Percentiles rank a stretch among this genome's conserved stretches.
These are phyloP conservation scores for Cyberlindnera maclurae DNA, from an alignment of 805 yeast species.

Conservation along the genomic window DNA sequence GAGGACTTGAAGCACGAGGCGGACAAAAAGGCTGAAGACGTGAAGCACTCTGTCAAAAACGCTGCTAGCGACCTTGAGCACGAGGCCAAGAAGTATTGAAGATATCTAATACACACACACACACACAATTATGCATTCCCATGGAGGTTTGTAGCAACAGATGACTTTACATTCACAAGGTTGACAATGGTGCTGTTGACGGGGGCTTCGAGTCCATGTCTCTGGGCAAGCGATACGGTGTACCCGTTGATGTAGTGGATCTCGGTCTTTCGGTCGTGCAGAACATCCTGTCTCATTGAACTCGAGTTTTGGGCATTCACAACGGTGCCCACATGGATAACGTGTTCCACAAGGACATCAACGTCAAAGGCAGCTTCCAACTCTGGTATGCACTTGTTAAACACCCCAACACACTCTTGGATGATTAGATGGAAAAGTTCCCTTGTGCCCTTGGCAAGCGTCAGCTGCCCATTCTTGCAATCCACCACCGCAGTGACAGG, in stretches of 20 bases:
- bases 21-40: constrained; percentile 3
- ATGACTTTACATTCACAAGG: constrained; percentile 28
- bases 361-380: constrained; percentile 22
- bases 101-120: too few species aligned
- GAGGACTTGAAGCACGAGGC: constrained; percentile 3
- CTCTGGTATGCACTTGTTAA: constrained; percentile 26
- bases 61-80: neutral
- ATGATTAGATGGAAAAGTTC: constrained; percentile 28
- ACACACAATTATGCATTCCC: too few species aligned
- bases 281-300: constrained; percentile 49
- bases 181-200: constrained; percentile 28
- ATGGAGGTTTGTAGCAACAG: neutral
- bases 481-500: constrained; percentile 74
- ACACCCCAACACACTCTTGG: constrained; percentile 27
- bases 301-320: constrained; percentile 48
- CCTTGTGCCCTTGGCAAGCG: constrained; percentile 36
- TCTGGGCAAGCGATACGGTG: constrained; percentile 48
- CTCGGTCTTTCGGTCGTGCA: constrained; percentile 55
- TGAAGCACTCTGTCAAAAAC: constrained; percentile 2
- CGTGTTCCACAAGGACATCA: constrained; percentile 27
- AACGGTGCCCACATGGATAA: constrained; percentile 35
- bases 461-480: constrained; percentile 74
- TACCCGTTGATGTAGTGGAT: constrained; percentile 82
- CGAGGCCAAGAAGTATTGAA: constrained; percentile 1
- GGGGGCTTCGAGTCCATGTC: constrained; percentile 28